Percentiles rank a stretch among this genome's conserved stretches.
phyloP scores from a whole-genome alignment of 78 protist species.

The Salpingoeca rosetta region DNA sequence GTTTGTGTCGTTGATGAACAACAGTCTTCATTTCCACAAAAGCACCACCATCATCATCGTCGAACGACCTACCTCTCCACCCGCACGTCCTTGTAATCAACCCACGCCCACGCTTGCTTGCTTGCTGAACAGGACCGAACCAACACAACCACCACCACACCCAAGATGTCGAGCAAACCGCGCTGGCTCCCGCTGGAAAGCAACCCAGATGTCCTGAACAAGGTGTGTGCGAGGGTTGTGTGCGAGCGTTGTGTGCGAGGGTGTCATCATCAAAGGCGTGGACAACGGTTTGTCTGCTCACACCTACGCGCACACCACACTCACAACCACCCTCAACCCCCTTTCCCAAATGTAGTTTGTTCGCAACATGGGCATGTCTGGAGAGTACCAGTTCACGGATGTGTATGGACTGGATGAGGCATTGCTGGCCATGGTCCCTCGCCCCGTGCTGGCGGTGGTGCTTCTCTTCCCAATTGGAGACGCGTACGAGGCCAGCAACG shows the following conservation, averaged over 20 bases:
- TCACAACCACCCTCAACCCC: not conserved
- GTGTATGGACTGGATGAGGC: conserved; percentile 79
- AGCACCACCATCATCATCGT: too few species aligned
- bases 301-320: not conserved
- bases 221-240: too few species aligned
- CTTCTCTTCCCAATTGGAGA: conserved; percentile 74
- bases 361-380: conserved; percentile 42
- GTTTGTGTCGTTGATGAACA: too few species aligned
- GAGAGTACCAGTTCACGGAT: conserved; percentile 46
- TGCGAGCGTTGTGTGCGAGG: too few species aligned
- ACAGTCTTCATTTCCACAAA: too few species aligned
- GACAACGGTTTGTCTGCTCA: too few species aligned
- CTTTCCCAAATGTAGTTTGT: not conserved
- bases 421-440: conserved; percentile 76
- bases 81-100: too few species aligned
- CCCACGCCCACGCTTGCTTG: too few species aligned
- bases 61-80: too few species aligned
- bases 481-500: conserved; percentile 27
- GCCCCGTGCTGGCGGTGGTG: conserved; percentile 77
- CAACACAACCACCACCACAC: too few species aligned
- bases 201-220: conserved; percentile 75
- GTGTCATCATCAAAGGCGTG: too few species aligned
- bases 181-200: conserved; percentile 81
- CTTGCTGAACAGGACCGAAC: too few species aligned
- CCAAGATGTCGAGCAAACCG: not conserved